Base-by-base conservation (phyloP, 75 land plant genomes). In the Chamaecyparis obtusa region DNA sequence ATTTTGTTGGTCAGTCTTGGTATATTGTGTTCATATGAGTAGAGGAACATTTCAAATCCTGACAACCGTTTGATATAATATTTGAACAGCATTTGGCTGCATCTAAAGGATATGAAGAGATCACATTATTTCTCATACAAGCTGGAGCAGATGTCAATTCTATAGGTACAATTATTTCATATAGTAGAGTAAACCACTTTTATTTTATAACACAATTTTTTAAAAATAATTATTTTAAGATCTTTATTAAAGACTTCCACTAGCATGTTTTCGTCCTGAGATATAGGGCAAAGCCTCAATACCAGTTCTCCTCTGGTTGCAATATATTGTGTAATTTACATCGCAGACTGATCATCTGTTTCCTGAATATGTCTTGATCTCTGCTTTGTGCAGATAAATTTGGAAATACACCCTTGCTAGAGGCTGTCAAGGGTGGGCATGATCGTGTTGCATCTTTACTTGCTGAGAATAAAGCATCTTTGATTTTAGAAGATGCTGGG, bases 1-100 rank as follows among this genome's bases (percentile, higher is more conserved):
- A 74, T 74, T 36, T 32, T 74, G n/a, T 33, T 74, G 13, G 3
- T 74, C 10, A 33, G 13, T 33, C 36, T 74, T 74, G 36, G 33
- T 74, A 74, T 33, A 33, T 33, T 32, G 14, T 3, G 33, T 74
- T 33, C 14, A 11, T 33, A 4, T 33, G 76, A 33, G 33, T 74
- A 24, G n/a, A 74, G 16, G 76, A 74, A 74, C 33, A 48, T 9
- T 83, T 17, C 9, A 21, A 41, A 83, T 83, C 84, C 49, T 41
- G 41, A 79, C 17, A 24, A 2, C 87, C 41, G 3, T 32, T 78
- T 36, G 82, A 24, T 49, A 74, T 64, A 57, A 69, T 35, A 83
- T 80, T 78, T 88, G 7, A 6, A 84, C 94, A 97, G 99, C 99
- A 97, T 89, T 87, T 97, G 69, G 93, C 96, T 88, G 93, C 99